Percentiles rank a stretch among this genome's conserved stretches.
These are phyloP conservation scores for Plantago lanceolata DNA, from an alignment of 305 asterid genomes.

Conservation along the genomic window DNA sequence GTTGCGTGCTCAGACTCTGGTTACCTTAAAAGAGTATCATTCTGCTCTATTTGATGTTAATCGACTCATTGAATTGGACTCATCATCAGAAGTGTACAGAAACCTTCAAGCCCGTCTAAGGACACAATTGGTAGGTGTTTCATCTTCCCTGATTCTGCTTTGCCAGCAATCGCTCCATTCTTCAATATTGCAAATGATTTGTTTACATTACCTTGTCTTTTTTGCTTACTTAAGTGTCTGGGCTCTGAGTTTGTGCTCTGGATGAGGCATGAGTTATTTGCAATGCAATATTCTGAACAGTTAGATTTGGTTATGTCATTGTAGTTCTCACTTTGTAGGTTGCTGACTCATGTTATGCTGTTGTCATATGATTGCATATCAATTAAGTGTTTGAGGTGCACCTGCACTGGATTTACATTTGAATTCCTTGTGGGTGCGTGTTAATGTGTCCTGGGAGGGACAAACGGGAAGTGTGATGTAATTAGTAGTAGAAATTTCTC, in stretches of 20 bases:
- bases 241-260: background rate
- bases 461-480: background rate
- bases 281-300: background rate
- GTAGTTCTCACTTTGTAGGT: background rate
- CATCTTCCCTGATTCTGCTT: conserved; percentile 23
- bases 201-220: background rate
- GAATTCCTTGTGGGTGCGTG: background rate
- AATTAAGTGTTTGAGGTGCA: background rate
- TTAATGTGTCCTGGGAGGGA: background rate
- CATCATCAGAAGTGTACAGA: conserved; percentile 76
- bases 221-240: conserved; percentile 7
- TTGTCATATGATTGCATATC: background rate
- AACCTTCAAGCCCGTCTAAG: conserved; percentile 74
- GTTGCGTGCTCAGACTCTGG: conserved; percentile 93
- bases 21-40: conserved; percentile 80
- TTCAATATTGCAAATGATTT: background rate
- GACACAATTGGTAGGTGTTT: conserved; percentile 74
- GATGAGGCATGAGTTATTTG: background rate
- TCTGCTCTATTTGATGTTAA: conserved; percentile 89
- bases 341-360: background rate
- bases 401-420: background rate
- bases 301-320: background rate
- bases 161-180: conserved; percentile 2
- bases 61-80: conserved; percentile 78
- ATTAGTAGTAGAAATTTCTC: background rate